Percentiles rank a stretch among this genome's conserved stretches.
Evolutionary conservation across 257 asterid species (phyloP).

Genomic region (Solanum pimpinellifolium): DNA sequence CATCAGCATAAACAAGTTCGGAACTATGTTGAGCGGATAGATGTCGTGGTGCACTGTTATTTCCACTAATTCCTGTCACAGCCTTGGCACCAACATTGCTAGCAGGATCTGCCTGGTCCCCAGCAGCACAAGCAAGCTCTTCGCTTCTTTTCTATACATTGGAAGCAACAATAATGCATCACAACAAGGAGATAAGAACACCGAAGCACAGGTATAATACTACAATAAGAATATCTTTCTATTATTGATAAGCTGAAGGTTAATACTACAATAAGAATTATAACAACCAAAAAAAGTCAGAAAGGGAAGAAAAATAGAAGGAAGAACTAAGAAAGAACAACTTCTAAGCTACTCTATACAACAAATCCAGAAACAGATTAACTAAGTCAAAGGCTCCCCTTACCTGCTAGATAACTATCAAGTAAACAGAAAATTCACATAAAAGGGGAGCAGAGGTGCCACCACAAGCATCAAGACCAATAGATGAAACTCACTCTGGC

Average conservation of each 20-base stretch:
- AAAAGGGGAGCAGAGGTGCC: not conserved
- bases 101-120: conserved; percentile 39
- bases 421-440: not conserved
- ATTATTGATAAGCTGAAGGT: not conserved
- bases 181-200: not conserved
- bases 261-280: not conserved
- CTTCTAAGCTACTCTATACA: not conserved
- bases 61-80: conserved; percentile 28
- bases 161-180: not conserved
- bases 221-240: not conserved
- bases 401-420: not conserved
- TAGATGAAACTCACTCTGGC: not conserved
- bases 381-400: not conserved
- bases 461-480: not conserved
- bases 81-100: conserved; percentile 34
- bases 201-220: not conserved
- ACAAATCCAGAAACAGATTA: not conserved
- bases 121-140: conserved; percentile 42
- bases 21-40: conserved; percentile 27
- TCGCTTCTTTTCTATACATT: conserved; percentile 49
- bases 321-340: not conserved
- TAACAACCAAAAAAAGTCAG: not conserved
- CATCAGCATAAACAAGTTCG: conserved; percentile 29
- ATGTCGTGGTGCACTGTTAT: conserved; percentile 16
- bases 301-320: not conserved